These are phyloP conservation scores for Cucumis variabilis DNA, from an alignment of 331 rosid species.

Conservation along the genomic window DNA sequence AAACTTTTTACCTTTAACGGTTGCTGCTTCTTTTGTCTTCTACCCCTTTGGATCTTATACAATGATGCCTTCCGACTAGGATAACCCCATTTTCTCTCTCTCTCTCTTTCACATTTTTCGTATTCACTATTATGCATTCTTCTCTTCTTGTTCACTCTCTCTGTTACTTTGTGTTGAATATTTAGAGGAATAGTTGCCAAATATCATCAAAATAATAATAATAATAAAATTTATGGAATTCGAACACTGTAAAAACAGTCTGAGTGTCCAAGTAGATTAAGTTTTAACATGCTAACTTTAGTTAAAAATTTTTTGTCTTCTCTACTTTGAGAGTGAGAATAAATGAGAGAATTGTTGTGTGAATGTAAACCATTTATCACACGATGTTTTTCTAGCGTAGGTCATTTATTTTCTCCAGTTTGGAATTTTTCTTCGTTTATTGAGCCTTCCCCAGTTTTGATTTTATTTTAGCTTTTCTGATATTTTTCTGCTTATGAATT, in stretches of 20 bases:
- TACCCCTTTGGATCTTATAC: conserved; percentile 4
- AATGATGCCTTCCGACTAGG: background rate
- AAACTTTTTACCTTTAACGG: conserved; percentile 19
- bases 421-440: background rate
- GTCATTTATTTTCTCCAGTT: no score
- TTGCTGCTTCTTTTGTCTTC: background rate
- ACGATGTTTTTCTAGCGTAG: background rate
- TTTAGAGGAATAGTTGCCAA: background rate
- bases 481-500: background rate
- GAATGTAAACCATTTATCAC: background rate
- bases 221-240: no score
- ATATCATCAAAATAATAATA: no score
- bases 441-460: no score
- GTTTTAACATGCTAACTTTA: no score
- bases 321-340: background rate
- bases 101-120: background rate
- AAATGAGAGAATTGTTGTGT: no score
- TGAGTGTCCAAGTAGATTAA: no score
- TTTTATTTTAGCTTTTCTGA: no score
- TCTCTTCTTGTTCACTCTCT: background rate
- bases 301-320: no score
- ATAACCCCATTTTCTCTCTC: background rate
- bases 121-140: background rate
- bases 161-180: no score
- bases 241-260: no score